Base-by-base conservation (phyloP, 2,329 filamentous ascomycete species). In the Neocatenulostroma microsporum region DNA sequence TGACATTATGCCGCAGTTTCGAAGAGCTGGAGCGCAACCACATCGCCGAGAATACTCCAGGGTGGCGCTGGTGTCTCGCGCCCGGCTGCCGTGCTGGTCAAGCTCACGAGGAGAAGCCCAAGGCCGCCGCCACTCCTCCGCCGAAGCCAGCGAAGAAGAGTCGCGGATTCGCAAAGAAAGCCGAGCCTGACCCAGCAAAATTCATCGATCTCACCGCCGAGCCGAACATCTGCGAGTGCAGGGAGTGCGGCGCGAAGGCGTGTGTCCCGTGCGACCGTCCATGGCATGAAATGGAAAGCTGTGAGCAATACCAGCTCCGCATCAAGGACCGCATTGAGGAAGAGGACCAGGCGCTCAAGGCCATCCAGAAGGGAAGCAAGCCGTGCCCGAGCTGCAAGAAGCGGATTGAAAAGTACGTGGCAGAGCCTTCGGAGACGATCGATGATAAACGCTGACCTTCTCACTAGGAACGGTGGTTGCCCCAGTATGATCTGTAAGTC, bases 11-110 rank as follows among this genome's bases (percentile, higher is more conserved):
- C n/a, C 8, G 69, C 49, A 31, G 57, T 61, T 15, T 62, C 63
- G 1, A 64, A 11, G 37, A 48, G 33, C 33, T 45, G 12, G 49
- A 51, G 31, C 48, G 50, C 8, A 44, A 43, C 3, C 42, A 47
- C 27, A 47, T 54, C 21, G 46, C 36, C n/a, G 53, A 56, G 5
- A 40, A 34, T 21, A 50, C 44, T 4, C 54, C 51, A 14, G 45
- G 63, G 18, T 77, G 74, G 48, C 53, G 66, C 12, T 75, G 70
- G 68, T 79, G 74, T 45, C 60, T 73, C 2, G 39, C 46, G 14
- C 56, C 68, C 1, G 58, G 56, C 2, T 79, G 75, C 45, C 62
- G 60, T 6, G 66, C 63, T 1, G 73, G 74, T 0, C 73, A 77
- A 41, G 60, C 56, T 2, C 67, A 68, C 17, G 36, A 46, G 31